Conservation (phyloP, 2,329 filamentous ascomycete species). For the Didymosphaeria variabile region DNA sequence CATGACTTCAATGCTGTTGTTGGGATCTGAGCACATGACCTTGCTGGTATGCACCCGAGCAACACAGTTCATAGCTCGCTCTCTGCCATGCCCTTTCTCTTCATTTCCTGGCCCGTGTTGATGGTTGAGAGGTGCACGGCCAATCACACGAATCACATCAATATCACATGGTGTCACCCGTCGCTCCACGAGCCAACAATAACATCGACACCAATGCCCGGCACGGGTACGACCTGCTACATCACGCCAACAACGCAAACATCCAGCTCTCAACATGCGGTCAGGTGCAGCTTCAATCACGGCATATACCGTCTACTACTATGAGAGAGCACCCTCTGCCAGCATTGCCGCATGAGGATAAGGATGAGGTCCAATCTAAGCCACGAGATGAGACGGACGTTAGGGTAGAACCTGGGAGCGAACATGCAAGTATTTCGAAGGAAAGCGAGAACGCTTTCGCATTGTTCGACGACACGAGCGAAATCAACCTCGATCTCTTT, state of each 20-base stretch:
- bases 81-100: neutral
- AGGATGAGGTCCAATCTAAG: neutral
- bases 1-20: constrained; percentile 48
- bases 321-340: constrained; percentile 9
- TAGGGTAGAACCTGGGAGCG: neutral
- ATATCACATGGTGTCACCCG: constrained; percentile 13
- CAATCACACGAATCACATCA: constrained; percentile 8
- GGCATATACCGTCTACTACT: neutral
- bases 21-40: constrained; percentile 24
- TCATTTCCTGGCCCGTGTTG: neutral
- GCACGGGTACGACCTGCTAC: constrained; percentile 9
- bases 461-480: constrained; percentile 4
- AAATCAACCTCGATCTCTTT: neutral
- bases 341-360: neutral
- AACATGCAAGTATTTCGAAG: neutral
- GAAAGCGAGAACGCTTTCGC: neutral
- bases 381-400: neutral
- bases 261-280: constrained; percentile 1
- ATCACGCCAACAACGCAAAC: constrained; percentile 10
- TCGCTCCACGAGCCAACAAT: constrained; percentile 4
- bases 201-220: constrained; percentile 1
- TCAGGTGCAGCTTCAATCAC: neutral
- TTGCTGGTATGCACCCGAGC: neutral
- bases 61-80: neutral
- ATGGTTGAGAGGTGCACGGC: neutral